Conservation (phyloP, 129 eudicot genomes). For the Centella asiatica region DNA sequence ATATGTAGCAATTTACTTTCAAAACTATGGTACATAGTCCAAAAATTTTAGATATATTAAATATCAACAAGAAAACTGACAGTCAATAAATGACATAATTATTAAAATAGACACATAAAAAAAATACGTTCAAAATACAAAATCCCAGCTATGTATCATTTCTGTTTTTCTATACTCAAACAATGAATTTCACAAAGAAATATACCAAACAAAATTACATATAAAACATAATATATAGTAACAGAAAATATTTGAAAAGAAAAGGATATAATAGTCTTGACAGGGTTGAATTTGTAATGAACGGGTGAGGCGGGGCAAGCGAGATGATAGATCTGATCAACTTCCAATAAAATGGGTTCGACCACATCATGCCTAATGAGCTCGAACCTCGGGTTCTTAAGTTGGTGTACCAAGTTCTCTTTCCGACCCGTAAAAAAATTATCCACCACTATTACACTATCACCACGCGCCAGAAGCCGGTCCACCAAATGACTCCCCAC, state of each 20-base stretch:
- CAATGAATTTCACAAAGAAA: too few relatives aligned
- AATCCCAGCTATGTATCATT: too few relatives aligned
- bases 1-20: too few relatives aligned
- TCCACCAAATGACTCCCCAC: conserved; percentile 84
- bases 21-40: too few relatives aligned
- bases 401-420: conserved; percentile 56
- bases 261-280: conserved; percentile 90
- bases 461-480: conserved; percentile 65
- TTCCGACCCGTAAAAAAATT: conserved; percentile 73
- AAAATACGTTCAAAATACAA: too few relatives aligned
- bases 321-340: conserved; percentile 75
- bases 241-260: neutral
- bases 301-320: conserved; percentile 95
- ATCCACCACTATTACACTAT: conserved; percentile 64
- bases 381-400: conserved; percentile 56
- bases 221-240: too few relatives aligned
- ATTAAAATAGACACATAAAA: neutral
- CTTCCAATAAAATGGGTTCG: conserved; percentile 74
- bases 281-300: conserved; percentile 73
- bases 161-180: too few relatives aligned
- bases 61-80: too few relatives aligned
- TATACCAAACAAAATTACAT: too few relatives aligned
- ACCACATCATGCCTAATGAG: conserved; percentile 79
- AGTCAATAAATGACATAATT: too few relatives aligned
- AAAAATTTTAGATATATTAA: too few relatives aligned